Conservation (phyloP, 2,329 filamentous ascomycete species). For the Gnomoniopsis sp. region DNA sequence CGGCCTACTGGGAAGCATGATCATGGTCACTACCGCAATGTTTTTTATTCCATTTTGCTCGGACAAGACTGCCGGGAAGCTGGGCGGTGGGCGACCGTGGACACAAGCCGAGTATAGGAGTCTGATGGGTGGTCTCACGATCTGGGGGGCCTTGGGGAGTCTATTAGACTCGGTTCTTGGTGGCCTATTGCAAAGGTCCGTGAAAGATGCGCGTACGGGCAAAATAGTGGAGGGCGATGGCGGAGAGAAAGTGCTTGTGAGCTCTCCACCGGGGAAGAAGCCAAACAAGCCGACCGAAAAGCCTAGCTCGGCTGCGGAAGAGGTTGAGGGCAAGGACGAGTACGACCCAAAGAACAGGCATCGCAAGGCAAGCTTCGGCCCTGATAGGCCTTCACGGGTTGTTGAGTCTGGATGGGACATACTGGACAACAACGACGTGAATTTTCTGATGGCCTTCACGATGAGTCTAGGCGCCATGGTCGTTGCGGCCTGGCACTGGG, state of each 20-base stretch:
- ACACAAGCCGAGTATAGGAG: constrained; percentile 39
- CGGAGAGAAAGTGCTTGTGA: constrained; percentile 36
- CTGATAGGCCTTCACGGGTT: constrained; percentile 57
- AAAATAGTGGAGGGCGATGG: constrained; percentile 85
- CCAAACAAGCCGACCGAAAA: constrained; percentile 41
- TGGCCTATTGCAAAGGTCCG: constrained; percentile 78
- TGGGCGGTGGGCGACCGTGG: constrained; percentile 48
- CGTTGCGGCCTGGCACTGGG: constrained; percentile 59
- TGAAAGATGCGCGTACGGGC: constrained; percentile 77
- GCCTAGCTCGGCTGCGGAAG: constrained; percentile 24
- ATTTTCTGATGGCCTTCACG: constrained; percentile 80
- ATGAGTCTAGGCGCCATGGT: constrained; percentile 80
- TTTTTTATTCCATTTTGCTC: constrained; percentile 68
- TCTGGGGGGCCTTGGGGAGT: constrained; percentile 76
- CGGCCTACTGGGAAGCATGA: constrained; percentile 69
- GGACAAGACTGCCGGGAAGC: constrained; percentile 31
- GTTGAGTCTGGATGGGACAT: constrained; percentile 68
- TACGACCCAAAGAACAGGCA: constrained; percentile 50
- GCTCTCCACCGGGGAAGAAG: constrained; percentile 35
- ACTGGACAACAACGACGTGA: constrained; percentile 94
- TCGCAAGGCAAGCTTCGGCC: constrained; percentile 49
- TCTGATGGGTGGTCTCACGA: constrained; percentile 56
- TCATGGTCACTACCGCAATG: constrained; percentile 64
- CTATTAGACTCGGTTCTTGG: constrained; percentile 86
- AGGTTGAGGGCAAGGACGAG: constrained; percentile 32